Evolutionary conservation across 2,329 filamentous ascomycete genomes (phyloP).

Genomic region (Clarireedia hainanense): DNA sequence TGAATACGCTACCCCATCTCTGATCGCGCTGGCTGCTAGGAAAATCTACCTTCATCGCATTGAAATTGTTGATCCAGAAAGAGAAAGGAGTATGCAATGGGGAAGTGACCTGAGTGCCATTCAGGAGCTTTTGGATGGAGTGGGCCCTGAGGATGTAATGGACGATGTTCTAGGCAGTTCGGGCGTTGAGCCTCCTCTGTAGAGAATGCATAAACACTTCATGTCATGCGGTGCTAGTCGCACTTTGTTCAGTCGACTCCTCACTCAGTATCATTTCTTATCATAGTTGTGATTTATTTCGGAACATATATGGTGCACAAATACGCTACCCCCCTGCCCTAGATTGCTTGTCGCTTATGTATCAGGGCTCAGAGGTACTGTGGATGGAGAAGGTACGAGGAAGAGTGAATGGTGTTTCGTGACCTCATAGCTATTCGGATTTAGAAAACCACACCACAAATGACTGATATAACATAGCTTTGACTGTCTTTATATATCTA

Average conservation of each 20-base stretch:
- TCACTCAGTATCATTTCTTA: too few relatives aligned
- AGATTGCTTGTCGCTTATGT: too few relatives aligned
- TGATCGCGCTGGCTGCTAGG: conserved; percentile 71
- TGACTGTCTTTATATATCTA: too few relatives aligned
- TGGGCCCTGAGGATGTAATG: conserved; percentile 54
- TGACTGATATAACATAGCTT: too few relatives aligned
- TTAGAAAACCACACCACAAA: too few relatives aligned
- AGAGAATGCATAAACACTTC: not conserved
- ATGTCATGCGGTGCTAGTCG: not conserved
- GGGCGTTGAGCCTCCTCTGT: conserved; percentile 48
- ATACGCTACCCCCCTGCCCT: too few relatives aligned
- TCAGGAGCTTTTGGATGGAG: conserved; percentile 52
- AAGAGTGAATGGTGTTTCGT: too few relatives aligned
- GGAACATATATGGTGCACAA: too few relatives aligned
- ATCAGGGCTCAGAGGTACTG: too few relatives aligned
- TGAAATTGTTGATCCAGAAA: conserved; percentile 55
- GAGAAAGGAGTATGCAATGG: conserved; percentile 88
- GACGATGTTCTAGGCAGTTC: conserved; percentile 49
- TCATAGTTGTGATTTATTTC: too few relatives aligned
- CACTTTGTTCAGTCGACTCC: not conserved
- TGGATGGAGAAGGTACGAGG: too few relatives aligned
- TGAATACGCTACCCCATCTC: conserved; percentile 73
- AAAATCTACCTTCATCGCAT: conserved; percentile 89
- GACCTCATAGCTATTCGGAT: too few relatives aligned
- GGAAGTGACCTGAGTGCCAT: conserved; percentile 72